Percentiles rank a stretch among this genome's conserved stretches.
Conservation (phyloP, 805 yeast genomes). For the Wickerhamia fluorescens region DNA sequence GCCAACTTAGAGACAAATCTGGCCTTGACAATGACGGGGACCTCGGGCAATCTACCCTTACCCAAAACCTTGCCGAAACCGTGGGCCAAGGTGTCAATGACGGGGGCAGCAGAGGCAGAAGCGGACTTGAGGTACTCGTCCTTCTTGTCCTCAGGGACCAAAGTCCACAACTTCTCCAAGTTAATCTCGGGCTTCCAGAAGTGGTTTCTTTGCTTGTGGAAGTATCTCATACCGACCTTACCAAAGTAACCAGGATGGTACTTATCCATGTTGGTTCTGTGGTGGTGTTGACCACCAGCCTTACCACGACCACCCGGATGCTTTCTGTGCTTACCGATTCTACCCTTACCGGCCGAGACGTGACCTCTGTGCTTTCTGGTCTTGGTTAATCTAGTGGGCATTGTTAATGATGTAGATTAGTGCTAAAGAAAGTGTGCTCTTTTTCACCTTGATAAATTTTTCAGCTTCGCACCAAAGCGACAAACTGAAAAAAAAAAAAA, state of each 20-base stretch:
- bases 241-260: conserved; percentile 99
- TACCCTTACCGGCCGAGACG: conserved; percentile 99
- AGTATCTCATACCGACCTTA: conserved; percentile 99
- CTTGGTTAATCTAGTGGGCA: conserved; percentile 99
- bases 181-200: conserved; percentile 98
- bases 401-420: conserved; percentile 30
- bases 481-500: conserved; percentile 2
- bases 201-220: conserved; percentile 91
- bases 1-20: conserved; percentile 99
- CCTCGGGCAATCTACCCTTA: conserved; percentile 96
- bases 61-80: conserved; percentile 99
- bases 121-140: conserved; percentile 86
- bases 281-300: conserved; percentile 99
- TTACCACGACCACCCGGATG: conserved; percentile 99
- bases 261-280: conserved; percentile 99
- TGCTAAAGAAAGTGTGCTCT: too few species aligned
- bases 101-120: conserved; percentile 90
- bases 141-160: conserved; percentile 88
- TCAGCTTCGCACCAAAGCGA: conserved; percentile 4
- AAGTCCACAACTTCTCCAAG: conserved; percentile 98
- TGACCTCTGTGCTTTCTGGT: conserved; percentile 99
- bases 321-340: conserved; percentile 99
- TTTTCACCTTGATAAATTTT: conserved; percentile 4
- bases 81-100: conserved; percentile 97
- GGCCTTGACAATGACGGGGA: conserved; percentile 98